Percentiles rank a stretch among this genome's conserved stretches.
These are phyloP conservation scores for Prinsepia uniflora DNA, from an alignment of 306 rosid species.

Conservation along the genomic window DNA sequence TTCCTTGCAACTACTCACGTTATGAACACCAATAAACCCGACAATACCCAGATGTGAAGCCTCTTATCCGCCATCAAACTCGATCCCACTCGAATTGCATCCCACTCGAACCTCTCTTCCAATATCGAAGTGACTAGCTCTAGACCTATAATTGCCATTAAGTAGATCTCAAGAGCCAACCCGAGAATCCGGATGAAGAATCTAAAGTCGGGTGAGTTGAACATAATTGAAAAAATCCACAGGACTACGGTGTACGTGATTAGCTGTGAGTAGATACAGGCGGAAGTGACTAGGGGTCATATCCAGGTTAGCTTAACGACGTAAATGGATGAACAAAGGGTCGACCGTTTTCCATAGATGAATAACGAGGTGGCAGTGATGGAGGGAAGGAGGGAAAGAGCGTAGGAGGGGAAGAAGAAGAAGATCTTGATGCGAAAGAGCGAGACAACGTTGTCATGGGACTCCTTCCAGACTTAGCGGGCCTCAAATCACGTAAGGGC, in stretches of 20 bases:
- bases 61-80: slow-evolving; percentile 46
- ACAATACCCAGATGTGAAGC: slow-evolving; percentile 45
- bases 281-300: slow-evolving; percentile 47
- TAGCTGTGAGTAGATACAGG: slow-evolving; percentile 42
- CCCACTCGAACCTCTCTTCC: slow-evolving; percentile 64
- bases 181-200: slow-evolving; percentile 17
- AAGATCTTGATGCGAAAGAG: slow-evolving; percentile 50
- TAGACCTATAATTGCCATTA: slow-evolving; percentile 56
- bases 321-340: slow-evolving; percentile 27
- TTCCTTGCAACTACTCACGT: slow-evolving; percentile 39
- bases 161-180: slow-evolving; percentile 43
- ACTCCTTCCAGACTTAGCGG: slow-evolving; percentile 65
- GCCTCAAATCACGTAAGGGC: slow-evolving; percentile 68
- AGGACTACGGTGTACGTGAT: slow-evolving; percentile 39
- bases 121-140: slow-evolving; percentile 57
- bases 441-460: slow-evolving; percentile 55
- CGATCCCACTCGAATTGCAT: slow-evolving; percentile 52
- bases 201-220: slow-evolving; percentile 11
- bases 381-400: slow-evolving; percentile 63
- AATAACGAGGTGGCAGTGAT: slow-evolving; percentile 40
- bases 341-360: slow-evolving; percentile 21
- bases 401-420: slow-evolving; percentile 47
- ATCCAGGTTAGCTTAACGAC: slow-evolving; percentile 32
- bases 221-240: slow-evolving; percentile 15
- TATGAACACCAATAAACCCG: slow-evolving; percentile 37